phyloP scores from a whole-genome alignment of 345 rosid species.

The Microcos paniculata region DNA sequence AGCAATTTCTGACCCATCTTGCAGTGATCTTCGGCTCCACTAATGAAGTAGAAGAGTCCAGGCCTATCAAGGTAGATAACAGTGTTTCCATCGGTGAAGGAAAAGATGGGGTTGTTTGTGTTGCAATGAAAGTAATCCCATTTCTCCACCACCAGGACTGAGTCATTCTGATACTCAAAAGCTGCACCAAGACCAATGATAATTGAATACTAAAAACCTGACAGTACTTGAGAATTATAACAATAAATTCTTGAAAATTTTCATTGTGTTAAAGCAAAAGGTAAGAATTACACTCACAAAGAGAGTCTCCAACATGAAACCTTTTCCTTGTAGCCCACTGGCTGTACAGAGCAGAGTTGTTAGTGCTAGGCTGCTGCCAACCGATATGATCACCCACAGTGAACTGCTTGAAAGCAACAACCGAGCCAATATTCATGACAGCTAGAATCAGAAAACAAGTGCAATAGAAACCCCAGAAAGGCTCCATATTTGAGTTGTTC shows the following conservation, averaged over 20 bases:
- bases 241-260: not conserved
- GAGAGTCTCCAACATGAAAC: conserved; percentile 35
- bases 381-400: conserved; percentile 29
- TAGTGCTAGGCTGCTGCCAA: conserved; percentile 22
- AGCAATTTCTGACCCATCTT: conserved; percentile 56
- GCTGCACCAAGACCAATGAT: conserved; percentile 28
- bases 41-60: conserved; percentile 65
- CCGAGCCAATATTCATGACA: conserved; percentile 16
- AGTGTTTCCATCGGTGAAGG: conserved; percentile 65
- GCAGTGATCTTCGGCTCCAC: conserved; percentile 63
- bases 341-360: conserved; percentile 17
- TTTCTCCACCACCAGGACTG: conserved; percentile 51
- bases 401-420: conserved; percentile 20
- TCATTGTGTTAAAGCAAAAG: not conserved
- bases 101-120: conserved; percentile 50
- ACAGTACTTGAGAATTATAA: not conserved
- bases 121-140: conserved; percentile 58
- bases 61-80: conserved; percentile 45
- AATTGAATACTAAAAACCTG: not conserved
- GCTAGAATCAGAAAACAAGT: conserved; percentile 23
- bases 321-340: conserved; percentile 26
- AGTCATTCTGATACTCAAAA: conserved; percentile 60
- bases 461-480: conserved; percentile 3
- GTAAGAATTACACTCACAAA: conserved; percentile 19
- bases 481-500: conserved; percentile 18